These are phyloP conservation scores for Dysphania ambrosioides DNA, from an alignment of 148 eudicot genomes.

Conservation along the genomic window DNA sequence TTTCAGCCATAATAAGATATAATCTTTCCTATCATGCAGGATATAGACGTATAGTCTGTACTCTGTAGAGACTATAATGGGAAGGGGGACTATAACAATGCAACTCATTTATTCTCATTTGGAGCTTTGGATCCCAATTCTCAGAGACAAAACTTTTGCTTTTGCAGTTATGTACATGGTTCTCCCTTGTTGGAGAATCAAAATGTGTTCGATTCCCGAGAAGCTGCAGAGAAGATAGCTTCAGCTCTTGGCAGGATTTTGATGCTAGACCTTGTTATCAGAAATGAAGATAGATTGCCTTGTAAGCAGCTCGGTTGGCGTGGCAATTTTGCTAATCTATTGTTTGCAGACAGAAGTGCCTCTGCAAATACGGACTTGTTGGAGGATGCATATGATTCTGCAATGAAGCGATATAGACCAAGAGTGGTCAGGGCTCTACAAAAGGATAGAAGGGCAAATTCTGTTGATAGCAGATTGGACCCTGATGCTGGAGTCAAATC, in stretches of 20 bases:
- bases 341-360: constrained; percentile 65
- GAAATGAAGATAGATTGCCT: constrained; percentile 98
- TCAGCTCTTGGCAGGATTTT: constrained; percentile 85
- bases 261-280: constrained; percentile 88
- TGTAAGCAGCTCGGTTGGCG: constrained; percentile 95
- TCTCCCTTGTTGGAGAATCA: constrained; percentile 84
- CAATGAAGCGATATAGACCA: constrained; percentile 67
- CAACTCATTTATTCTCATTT: neutral
- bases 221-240: constrained; percentile 72
- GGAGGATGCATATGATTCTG: constrained; percentile 76
- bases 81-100: neutral
- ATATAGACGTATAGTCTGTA: neutral
- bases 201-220: constrained; percentile 62
- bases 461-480: constrained; percentile 61
- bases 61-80: neutral
- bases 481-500: constrained; percentile 42
- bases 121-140: constrained; percentile 21
- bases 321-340: constrained; percentile 84
- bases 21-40: neutral
- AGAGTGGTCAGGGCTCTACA: constrained; percentile 56
- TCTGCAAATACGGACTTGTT: constrained; percentile 56
- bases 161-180: constrained; percentile 89
- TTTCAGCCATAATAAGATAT: neutral
- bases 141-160: neutral
- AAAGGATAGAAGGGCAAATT: constrained; percentile 70